Percentiles rank a stretch among this genome's conserved stretches.
phyloP scores from a whole-genome alignment of 805 yeast species.

The Sugiyamaella boreocaroliniensis region DNA sequence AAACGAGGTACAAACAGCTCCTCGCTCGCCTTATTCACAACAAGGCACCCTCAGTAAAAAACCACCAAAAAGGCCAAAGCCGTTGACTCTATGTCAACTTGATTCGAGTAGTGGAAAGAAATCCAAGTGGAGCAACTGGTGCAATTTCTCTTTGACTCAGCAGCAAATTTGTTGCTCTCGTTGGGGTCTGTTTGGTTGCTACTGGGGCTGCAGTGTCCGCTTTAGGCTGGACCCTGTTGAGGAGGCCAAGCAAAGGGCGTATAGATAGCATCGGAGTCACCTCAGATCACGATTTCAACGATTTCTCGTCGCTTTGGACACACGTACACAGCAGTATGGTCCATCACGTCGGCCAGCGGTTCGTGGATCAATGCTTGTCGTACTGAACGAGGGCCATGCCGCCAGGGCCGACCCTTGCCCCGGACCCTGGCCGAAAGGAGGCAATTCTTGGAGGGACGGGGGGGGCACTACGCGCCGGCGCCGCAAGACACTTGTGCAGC shows the following conservation, averaged over 20 bases:
- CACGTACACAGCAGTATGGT: no score
- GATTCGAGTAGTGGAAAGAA: no score
- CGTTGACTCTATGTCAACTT: no score
- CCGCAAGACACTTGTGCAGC: no score
- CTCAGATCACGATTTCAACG: neutral
- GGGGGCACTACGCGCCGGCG: no score
- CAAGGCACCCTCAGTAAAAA: no score
- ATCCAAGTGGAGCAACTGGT: neutral
- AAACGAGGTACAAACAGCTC: no score
- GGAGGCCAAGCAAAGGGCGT: neutral
- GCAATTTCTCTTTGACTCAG: neutral
- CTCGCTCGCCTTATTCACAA: no score
- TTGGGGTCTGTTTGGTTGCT: neutral
- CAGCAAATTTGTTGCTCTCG: neutral
- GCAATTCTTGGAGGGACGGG: neutral
- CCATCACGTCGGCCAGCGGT: no score
- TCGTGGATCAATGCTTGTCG: no score
- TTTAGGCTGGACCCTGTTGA: neutral
- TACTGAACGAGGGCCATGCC: neutral
- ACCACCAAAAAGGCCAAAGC: no score
- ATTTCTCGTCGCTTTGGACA: no score
- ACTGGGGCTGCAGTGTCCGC: neutral
- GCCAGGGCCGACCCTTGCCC: neutral
- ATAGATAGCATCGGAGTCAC: neutral
- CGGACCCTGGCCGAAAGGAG: neutral